A percentile compares a stretch with the other conserved stretches of the same genome.
Evolutionary conservation across 306 rosid species (phyloP).

Genomic region (Astragalus glycyphyllos): DNA sequence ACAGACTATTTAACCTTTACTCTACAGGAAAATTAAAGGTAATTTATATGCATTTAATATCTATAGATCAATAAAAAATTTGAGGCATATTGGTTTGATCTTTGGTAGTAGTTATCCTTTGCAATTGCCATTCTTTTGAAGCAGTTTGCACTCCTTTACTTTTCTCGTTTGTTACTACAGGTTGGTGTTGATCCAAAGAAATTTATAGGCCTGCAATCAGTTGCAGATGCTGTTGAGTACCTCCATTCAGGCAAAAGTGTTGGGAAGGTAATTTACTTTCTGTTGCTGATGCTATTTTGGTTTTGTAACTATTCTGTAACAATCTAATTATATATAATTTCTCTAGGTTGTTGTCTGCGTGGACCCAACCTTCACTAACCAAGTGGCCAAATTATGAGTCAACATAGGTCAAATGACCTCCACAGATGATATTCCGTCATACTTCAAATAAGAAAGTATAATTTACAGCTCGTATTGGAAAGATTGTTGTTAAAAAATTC

Average conservation of each 20-base stretch:
- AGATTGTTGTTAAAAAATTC: neutral
- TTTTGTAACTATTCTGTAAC: slow-evolving; percentile 30
- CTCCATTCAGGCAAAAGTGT: slow-evolving; percentile 96
- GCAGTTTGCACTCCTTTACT: slow-evolving; percentile 1
- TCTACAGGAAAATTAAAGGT: slow-evolving; percentile 85
- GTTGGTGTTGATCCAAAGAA: slow-evolving; percentile 78
- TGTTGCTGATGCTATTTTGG: neutral
- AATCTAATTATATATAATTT: slow-evolving; percentile 14
- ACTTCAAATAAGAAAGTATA: slow-evolving; percentile 20
- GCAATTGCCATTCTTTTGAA: slow-evolving; percentile 32
- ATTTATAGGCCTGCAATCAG: slow-evolving; percentile 76
- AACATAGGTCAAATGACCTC: slow-evolving; percentile 15
- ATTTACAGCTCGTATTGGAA: slow-evolving; percentile 24
- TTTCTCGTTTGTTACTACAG: slow-evolving; percentile 50
- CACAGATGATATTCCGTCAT: neutral
- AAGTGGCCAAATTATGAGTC: slow-evolving; percentile 70
- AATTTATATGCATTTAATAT: slow-evolving; percentile 26
- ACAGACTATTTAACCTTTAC: slow-evolving; percentile 66
- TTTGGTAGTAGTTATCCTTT: slow-evolving; percentile 23
- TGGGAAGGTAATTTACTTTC: slow-evolving; percentile 78
- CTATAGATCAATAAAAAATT: no score
- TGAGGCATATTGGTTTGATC: no score
- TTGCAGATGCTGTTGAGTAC: slow-evolving; percentile 89
- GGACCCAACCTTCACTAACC: slow-evolving; percentile 69
- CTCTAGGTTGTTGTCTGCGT: slow-evolving; percentile 86